These are phyloP conservation scores for Colletotrichum horii DNA, from an alignment of 2,329 filamentous ascomycete genomes.

Conservation along the genomic window DNA sequence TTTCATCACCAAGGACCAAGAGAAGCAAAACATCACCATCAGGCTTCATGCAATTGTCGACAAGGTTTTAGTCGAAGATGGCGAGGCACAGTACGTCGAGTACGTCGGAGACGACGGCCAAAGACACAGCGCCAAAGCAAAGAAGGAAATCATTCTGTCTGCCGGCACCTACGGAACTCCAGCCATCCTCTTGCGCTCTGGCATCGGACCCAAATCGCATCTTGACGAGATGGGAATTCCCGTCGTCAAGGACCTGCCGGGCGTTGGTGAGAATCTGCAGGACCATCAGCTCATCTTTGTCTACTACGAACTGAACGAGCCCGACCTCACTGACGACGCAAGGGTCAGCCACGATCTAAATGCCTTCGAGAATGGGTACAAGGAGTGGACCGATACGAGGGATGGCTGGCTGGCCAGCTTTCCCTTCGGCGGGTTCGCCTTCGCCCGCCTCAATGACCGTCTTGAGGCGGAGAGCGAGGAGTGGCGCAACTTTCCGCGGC, in stretches of 20 bases:
- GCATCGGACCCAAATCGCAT: slow-evolving; percentile 48
- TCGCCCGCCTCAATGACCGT: neutral
- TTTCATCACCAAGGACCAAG: neutral
- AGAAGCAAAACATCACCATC: neutral
- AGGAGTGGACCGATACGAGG: neutral
- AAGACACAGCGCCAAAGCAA: slow-evolving; percentile 2
- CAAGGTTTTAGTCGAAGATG: neutral
- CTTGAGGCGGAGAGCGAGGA: neutral
- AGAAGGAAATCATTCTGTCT: slow-evolving; percentile 52
- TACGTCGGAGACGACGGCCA: neutral
- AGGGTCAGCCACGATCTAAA: neutral
- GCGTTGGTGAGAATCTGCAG: slow-evolving; percentile 50
- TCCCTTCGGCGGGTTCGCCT: neutral
- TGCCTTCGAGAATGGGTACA: neutral
- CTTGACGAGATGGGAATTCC: slow-evolving; percentile 48
- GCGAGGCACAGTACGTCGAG: neutral
- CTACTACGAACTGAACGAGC: neutral
- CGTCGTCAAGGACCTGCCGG: slow-evolving; percentile 48
- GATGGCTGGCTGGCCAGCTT: neutral
- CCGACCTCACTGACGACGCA: neutral
- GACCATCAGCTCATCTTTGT: slow-evolving; percentile 34
- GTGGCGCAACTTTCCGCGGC: neutral
- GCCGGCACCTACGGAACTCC: slow-evolving; percentile 56
- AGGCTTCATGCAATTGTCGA: neutral
- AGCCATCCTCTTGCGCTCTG: slow-evolving; percentile 55